Evolutionary conservation across 2,329 filamentous ascomycete genomes (phyloP).

Genomic region (Hawksworthiomyces lignivorus): DNA sequence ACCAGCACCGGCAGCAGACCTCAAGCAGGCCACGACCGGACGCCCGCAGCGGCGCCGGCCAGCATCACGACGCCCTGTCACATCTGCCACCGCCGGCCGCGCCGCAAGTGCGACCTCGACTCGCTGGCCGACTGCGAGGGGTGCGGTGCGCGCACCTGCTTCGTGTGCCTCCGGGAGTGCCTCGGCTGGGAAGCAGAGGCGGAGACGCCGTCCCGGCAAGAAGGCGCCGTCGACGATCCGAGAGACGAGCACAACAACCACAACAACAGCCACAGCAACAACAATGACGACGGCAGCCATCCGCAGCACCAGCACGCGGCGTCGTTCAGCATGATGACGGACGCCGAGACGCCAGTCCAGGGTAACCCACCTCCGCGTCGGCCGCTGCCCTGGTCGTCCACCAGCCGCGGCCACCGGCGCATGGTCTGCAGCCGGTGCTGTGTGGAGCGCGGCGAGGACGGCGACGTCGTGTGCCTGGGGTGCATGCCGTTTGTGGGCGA

Average conservation of each 20-base stretch:
- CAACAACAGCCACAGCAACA: slow-evolving; percentile 1
- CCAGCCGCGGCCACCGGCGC: slow-evolving; percentile 35
- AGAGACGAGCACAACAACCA: no score
- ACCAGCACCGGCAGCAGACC: not conserved
- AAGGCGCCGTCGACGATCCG: no score
- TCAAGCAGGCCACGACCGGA: not conserved
- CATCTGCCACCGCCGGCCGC: slow-evolving; percentile 59
- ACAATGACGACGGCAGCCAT: slow-evolving; percentile 10
- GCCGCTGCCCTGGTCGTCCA: slow-evolving; percentile 27
- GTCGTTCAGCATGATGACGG: slow-evolving; percentile 19
- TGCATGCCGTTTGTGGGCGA: slow-evolving; percentile 37
- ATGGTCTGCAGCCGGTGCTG: slow-evolving; percentile 62
- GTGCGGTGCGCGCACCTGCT: slow-evolving; percentile 57
- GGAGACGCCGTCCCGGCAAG: not conserved
- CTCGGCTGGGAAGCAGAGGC: slow-evolving; percentile 37
- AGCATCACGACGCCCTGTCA: slow-evolving; percentile 43
- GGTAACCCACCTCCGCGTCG: no score
- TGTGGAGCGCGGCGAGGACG: slow-evolving; percentile 55
- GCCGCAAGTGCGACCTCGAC: slow-evolving; percentile 57
- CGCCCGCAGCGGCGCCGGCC: slow-evolving; percentile 11
- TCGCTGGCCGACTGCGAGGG: slow-evolving; percentile 57
- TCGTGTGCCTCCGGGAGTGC: slow-evolving; percentile 60
- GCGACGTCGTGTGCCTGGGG: slow-evolving; percentile 59
- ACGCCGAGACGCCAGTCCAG: no score
- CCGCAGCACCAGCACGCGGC: slow-evolving; percentile 7